phyloP scores from a whole-genome alignment of 2,329 filamentous ascomycete species.

The Fusarium heterosporum region DNA sequence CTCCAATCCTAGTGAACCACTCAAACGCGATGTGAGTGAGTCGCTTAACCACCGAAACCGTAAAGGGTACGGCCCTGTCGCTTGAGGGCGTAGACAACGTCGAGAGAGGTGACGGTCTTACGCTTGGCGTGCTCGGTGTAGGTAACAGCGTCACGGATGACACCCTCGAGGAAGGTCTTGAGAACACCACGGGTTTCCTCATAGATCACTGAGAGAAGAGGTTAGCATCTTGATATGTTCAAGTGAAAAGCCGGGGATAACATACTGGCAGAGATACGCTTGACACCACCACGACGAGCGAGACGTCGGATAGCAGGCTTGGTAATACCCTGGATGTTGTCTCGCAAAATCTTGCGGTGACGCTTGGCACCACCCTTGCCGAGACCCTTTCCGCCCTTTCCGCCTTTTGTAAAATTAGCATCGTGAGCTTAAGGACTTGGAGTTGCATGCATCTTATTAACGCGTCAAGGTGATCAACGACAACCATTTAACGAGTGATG shows the following conservation, averaged over 20 bases:
- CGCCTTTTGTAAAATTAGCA: conserved; percentile 72
- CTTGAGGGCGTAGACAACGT: conserved; percentile 76
- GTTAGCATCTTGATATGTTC: conserved; percentile 23
- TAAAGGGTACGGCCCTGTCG: conserved; percentile 82
- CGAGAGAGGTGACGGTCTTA: conserved; percentile 80
- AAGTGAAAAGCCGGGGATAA: conserved; percentile 43
- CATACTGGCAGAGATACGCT: conserved; percentile 97
- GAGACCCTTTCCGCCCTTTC: conserved; percentile 97
- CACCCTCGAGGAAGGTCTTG: conserved; percentile 81
- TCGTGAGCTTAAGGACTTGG: conserved; percentile 6
- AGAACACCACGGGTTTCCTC: conserved; percentile 82
- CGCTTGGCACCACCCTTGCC: conserved; percentile 99
- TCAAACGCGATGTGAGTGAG: conserved; percentile 1
- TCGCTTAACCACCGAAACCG: conserved; percentile 85
- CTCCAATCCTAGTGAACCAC: conserved; percentile 30
- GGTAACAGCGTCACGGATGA: conserved; percentile 81
- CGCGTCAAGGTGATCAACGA: background rate
- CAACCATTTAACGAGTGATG: conserved; percentile 1
- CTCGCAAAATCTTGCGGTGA: conserved; percentile 98
- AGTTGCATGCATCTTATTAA: background rate
- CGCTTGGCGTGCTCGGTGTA: conserved; percentile 86
- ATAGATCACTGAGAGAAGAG: conserved; percentile 70
- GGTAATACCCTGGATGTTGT: conserved; percentile 99
- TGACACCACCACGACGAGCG: conserved; percentile 98
- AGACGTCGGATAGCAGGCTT: conserved; percentile 99